These are phyloP conservation scores for Rhodotorula sp. DNA, from an alignment of 1,284 basidiomycete genomes.

Conservation along the genomic window DNA sequence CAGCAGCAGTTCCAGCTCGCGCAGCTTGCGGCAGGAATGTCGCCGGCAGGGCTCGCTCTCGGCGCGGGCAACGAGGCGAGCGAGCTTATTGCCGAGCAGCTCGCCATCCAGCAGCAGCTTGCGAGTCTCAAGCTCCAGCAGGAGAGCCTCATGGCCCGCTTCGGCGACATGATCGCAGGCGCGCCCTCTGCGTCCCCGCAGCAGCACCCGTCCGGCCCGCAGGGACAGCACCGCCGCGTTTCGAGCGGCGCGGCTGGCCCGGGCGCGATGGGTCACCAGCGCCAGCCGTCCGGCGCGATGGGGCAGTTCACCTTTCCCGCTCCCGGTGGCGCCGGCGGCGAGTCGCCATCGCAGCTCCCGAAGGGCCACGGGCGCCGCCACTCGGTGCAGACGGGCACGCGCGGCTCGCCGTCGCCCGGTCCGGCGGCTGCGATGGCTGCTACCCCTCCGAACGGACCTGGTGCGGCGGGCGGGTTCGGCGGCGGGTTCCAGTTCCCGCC, in stretches of 20 bases:
- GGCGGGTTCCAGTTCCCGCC: constrained; percentile 31
- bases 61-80: constrained; percentile 1
- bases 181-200: constrained; percentile 4
- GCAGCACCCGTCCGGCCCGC: not conserved
- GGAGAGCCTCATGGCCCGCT: constrained; percentile 52
- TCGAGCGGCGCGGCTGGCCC: constrained; percentile 58
- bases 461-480: constrained; percentile 10
- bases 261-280: constrained; percentile 56
- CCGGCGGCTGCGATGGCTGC: no score
- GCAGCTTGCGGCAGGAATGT: constrained; percentile 65
- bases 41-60: constrained; percentile 60
- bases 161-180: constrained; percentile 49
- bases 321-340: not conserved
- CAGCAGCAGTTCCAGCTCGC: constrained; percentile 54
- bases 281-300: constrained; percentile 58
- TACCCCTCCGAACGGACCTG: no score
- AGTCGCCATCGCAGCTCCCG: constrained; percentile 48
- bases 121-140: constrained; percentile 54
- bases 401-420: no score
- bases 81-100: constrained; percentile 50
- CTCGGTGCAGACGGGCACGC: constrained; percentile 63
- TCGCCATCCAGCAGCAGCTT: constrained; percentile 55
- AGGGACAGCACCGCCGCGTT: constrained; percentile 73
- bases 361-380: constrained; percentile 88
- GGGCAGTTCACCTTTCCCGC: constrained; percentile 39